phyloP scores from a whole-genome alignment of 139 green algal genomes.

The Mesotaenium endlicherianum region DNA sequence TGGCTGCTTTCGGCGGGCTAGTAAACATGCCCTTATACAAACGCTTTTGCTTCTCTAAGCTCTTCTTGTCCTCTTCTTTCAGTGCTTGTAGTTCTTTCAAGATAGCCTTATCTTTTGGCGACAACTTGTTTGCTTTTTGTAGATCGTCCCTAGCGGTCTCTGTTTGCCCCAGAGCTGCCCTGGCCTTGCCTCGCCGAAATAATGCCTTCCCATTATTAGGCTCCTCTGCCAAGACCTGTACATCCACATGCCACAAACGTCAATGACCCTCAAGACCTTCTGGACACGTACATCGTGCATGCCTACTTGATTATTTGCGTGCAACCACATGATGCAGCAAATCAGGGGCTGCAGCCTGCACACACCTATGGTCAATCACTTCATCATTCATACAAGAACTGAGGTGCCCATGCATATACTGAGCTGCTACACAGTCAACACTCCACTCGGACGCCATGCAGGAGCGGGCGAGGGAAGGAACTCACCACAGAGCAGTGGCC shows the following conservation, averaged over 20 bases:
- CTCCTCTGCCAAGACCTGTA: constrained; percentile 30
- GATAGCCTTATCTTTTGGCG: constrained; percentile 24
- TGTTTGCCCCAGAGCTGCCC: constrained; percentile 9
- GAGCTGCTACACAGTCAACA: background rate
- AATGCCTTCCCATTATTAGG: constrained; percentile 20
- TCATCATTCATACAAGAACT: background rate
- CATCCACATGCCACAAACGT: background rate
- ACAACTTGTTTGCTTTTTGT: background rate
- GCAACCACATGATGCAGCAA: background rate
- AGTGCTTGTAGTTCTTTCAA: background rate
- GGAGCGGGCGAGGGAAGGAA: background rate
- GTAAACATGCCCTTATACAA: constrained; percentile 10
- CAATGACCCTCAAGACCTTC: background rate
- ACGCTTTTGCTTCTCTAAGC: constrained; percentile 7
- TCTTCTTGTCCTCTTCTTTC: background rate
- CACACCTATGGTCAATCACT: background rate
- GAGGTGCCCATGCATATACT: background rate
- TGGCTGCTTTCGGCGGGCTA: background rate
- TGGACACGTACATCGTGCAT: background rate
- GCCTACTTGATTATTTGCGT: background rate
- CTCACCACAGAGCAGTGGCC: constrained; percentile 12
- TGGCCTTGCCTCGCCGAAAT: constrained; percentile 21
- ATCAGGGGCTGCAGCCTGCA: background rate
- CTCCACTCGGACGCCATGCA: background rate
- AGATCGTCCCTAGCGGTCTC: constrained; percentile 12